Evolutionary conservation across 257 asterid species (phyloP), one percentile per base, ranked within the genome.

Genomic region (Nicotiana benthamiana): DNA sequence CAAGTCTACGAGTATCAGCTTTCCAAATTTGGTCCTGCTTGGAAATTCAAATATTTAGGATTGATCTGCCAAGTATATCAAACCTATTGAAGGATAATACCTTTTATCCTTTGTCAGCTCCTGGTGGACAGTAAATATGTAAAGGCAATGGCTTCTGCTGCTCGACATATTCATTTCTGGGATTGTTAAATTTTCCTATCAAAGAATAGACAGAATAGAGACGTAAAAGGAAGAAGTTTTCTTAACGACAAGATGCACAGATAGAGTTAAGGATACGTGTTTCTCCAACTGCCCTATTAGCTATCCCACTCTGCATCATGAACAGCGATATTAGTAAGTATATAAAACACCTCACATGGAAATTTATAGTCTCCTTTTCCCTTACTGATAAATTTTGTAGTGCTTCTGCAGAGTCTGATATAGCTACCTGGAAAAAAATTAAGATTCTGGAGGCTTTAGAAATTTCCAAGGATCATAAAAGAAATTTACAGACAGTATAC

Each of bases 281-380:
- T 84, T 93, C 96, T 85, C 97, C 97, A 78, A 92, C 94, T 64
- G 98, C 93, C 84, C 94, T 93, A 90, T 90, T 93, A 72, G 97
- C 90, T 86, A 93, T 89, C 75, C 97, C 98, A 28, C 86, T 86
- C 98, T 93, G 90, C 87, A 80, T 54, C 72, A 81, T 46, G 53
- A 83, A 75, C 28, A 63, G 66, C 63, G 51, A 32, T 52, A 68
- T 87, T 27, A 54, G 86, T 46, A 75, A 78, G 63, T 60, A 51
- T 27, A 51, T 9, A 53, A 4, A 34, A 74, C 7, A 27, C 66
- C 53, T 80, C 24, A 59, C 27, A 40, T 43, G 70, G 76, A 80
- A 20, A 27, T 15, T 4, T 78, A 48, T 43, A 17, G 81, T 70
- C 66, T 75, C 36, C 32, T 60, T 81, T 81, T 36, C 74, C 81